Conservation (phyloP, 768 basidiomycete genomes). For the Kwoniella sp. region DNA sequence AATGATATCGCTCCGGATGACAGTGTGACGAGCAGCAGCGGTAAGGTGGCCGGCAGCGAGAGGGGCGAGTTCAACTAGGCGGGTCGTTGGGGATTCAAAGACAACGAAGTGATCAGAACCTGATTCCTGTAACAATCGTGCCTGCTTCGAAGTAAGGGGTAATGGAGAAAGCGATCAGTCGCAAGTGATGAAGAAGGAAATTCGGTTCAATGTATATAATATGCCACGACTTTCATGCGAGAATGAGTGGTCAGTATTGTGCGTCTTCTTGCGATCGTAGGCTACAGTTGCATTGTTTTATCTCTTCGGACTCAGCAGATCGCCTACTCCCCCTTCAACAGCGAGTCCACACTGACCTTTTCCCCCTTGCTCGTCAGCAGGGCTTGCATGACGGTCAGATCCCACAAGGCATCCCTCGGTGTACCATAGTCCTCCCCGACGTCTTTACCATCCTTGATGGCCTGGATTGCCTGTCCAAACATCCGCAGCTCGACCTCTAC, state of each 20-base stretch:
- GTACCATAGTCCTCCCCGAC: slow-evolving; percentile 58
- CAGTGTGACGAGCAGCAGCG: slow-evolving; percentile 11
- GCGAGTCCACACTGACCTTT: slow-evolving; percentile 57
- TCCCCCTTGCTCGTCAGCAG: slow-evolving; percentile 64
- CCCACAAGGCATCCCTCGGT: slow-evolving; percentile 62
- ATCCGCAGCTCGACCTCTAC: slow-evolving; percentile 55
- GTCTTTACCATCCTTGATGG: slow-evolving; percentile 55
- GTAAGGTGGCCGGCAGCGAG: no score
- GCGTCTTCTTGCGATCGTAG: not conserved
- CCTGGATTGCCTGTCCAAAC: slow-evolving; percentile 56
- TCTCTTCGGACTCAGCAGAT: no score
- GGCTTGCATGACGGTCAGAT: slow-evolving; percentile 76
- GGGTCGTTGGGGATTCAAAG: no score
- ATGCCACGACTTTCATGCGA: not conserved
- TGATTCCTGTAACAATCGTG: no score
- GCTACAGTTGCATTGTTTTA: not conserved
- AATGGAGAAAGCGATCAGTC: not conserved
- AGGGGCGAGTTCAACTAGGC: no score
- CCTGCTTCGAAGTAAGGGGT: no score
- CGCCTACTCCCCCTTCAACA: slow-evolving; percentile 28
- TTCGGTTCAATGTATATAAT: not conserved
- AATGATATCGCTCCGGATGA: slow-evolving; percentile 2
- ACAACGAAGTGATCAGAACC: no score
- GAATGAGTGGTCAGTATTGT: not conserved
- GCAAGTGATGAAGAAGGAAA: not conserved